Conservation (phyloP, 2,329 filamentous ascomycete genomes). For the Cadophora gregata region DNA sequence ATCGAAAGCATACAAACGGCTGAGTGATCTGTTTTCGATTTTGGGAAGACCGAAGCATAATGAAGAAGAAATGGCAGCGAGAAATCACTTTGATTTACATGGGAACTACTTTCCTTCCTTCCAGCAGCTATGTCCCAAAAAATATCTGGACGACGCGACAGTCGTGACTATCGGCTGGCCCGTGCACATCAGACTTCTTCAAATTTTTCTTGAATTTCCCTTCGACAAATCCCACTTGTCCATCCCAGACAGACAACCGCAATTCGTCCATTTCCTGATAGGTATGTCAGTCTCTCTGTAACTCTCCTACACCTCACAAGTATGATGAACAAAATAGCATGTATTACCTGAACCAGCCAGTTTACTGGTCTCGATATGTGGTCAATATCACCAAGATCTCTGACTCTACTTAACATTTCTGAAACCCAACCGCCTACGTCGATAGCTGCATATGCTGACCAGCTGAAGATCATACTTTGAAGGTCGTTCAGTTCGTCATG, state of each 20-base stretch:
- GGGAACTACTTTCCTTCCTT: not conserved
- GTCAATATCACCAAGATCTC: conserved; percentile 72
- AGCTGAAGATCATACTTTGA: not conserved
- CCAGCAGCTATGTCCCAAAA: conserved; percentile 5
- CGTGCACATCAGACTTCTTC: conserved; percentile 12
- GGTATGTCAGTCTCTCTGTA: conserved; percentile 29
- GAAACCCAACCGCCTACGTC: conserved; percentile 18
- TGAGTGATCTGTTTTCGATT: conserved; percentile 23
- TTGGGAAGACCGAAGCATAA: conserved; percentile 36
- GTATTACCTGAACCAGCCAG: conserved; percentile 49
- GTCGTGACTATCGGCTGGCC: conserved; percentile 14
- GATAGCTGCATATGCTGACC: conserved; percentile 22
- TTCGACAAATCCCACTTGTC: not conserved
- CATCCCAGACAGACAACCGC: not conserved
- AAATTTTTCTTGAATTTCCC: not conserved
- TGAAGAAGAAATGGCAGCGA: conserved; percentile 4
- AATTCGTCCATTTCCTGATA: not conserved
- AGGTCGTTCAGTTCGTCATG: conserved; percentile 22
- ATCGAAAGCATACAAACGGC: conserved; percentile 39
- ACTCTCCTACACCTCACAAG: not conserved
- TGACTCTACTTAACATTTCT: conserved; percentile 51
- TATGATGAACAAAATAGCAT: conserved; percentile 50
- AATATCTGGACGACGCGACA: conserved; percentile 26
- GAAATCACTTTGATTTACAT: too few relatives aligned
- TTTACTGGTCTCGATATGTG: conserved; percentile 59